Evolutionary conservation across 306 rosid genomes (phyloP), one percentile per base, ranked within the genome.

Genomic region (Prunus kanzakura): DNA sequence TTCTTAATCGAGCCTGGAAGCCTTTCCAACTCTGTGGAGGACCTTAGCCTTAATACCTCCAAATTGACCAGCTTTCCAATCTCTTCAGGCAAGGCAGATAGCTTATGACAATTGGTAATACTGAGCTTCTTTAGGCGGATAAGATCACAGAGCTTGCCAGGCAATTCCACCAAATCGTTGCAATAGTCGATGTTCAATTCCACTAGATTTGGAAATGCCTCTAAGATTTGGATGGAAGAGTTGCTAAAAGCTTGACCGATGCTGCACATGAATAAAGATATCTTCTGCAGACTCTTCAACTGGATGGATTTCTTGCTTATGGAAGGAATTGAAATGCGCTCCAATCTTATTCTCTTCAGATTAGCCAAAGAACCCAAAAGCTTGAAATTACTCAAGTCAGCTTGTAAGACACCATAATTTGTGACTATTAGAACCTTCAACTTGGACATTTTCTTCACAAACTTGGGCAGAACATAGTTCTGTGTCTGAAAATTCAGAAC

Each of bases 81-180:
- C 25, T 51, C 84, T 29, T 61, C 56, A 4, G 96, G 91, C 71
- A 93, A 77, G 23, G 74, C 23, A 25, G 71, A 70, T 64, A 93
- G 77, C 63, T 66, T 88, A 56, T 86, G 91, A 20, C 96, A 84
- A 69, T 87, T 89, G 46, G 96, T 86, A 8, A 90, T 75, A 50
- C 85, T 87, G 7, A 93, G 82, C 75, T 62, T 89, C 89, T 74
- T 35, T 11, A 90, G 51, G 50, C 1, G 56, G 8, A 64, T 50
- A n/a, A 80, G 81, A 58, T 75, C 47, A 69, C 85, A 74, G 11
- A 90, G 0, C 16, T 67, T 79, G 19, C 0, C 12, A 30, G 93
- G 93, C 23, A 88, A 55, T 76, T 67, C 77, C 58, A 6, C 41
- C 41, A 35, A 35, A 6, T 35, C 41, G 6, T 35, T 35, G 41